Evolutionary conservation across 2,329 filamentous ascomycete genomes (phyloP), one percentile per base, ranked within the genome.

Genomic region (Neoarthrinium moseri): DNA sequence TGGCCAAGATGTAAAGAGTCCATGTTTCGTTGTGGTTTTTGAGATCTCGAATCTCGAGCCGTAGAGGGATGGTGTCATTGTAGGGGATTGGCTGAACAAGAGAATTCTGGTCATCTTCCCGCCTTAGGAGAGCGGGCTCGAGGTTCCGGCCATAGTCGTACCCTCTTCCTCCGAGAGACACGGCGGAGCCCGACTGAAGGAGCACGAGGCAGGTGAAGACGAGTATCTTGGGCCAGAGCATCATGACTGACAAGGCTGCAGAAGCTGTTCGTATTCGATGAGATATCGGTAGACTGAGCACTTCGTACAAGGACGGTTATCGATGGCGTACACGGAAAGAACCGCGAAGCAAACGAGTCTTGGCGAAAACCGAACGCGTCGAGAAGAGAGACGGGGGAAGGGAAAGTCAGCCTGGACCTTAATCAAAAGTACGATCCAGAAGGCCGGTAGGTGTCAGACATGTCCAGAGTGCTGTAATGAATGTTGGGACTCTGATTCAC

Each of bases 1-100:
- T 74, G 11, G 85, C 86, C 39, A 92, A 76, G 21, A 95, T 71
- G 64, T 86, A 95, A 48, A 95, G 67, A 60, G 88, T 89, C 82
- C 85, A 90, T 59, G 79, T 77, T 56, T 89, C 81, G 7, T 75
- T 61, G 47, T 88, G 77, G 44, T 76, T 68, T 52, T 80, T 71
- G 55, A 95, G 72, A 30, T 86, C 70, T 36, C 84, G 75, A 52
- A 95, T 80, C 59, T 94, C 87, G 40, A 75, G 73, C 52, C 89
- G 79, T 29, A 70, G 46, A 11, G 70, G 74, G 7, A 72, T 52
- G 13, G 66, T 67, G 33, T 65, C 69, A 50, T 74, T 67, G 38
- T 65, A 53, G 10, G 72, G 72, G 11, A 75, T 62, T 7, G 68
- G 68, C 4, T 63, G 65, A 15, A 80, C 63, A 36, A 78, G 65